Conservation (phyloP, 1,139 yeast species). For the Scheffersomyces insectosa region DNA sequence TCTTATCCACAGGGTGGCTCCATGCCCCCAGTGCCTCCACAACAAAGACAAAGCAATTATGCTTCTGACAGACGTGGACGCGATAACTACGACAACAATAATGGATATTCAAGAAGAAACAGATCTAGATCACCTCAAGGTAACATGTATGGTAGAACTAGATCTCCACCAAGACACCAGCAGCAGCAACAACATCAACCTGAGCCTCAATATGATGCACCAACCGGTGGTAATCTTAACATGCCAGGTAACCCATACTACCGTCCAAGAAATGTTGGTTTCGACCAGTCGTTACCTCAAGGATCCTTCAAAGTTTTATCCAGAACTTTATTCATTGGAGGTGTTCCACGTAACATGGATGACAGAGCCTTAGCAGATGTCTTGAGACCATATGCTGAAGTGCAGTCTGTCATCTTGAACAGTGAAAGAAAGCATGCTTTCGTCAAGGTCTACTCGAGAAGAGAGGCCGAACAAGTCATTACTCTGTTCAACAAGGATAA, state of each 20-base stretch:
- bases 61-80: slow-evolving; percentile 36
- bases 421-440: slow-evolving; percentile 93
- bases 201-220: slow-evolving; percentile 2
- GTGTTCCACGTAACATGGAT: slow-evolving; percentile 82
- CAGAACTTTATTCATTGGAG: slow-evolving; percentile 91
- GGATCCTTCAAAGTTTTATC: slow-evolving; percentile 83
- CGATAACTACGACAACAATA: slow-evolving; percentile 26
- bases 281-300: slow-evolving; percentile 71
- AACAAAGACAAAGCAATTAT: slow-evolving; percentile 17
- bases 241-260: slow-evolving; percentile 70
- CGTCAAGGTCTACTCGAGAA: slow-evolving; percentile 93
- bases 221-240: slow-evolving; percentile 55
- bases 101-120: slow-evolving; percentile 47
- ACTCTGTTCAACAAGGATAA: slow-evolving; percentile 53
- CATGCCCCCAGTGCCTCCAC: slow-evolving; percentile 8
- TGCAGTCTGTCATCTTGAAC: slow-evolving; percentile 86
- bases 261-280: slow-evolving; percentile 68
- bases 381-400: slow-evolving; percentile 89
- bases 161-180: slow-evolving; percentile 32
- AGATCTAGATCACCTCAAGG: slow-evolving; percentile 60
- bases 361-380: slow-evolving; percentile 67
- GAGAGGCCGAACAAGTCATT: slow-evolving; percentile 83
- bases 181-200: slow-evolving; percentile 10
- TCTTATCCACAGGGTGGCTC: slow-evolving; percentile 8
- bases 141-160: slow-evolving; percentile 24